A percentile compares a stretch with the other conserved stretches of the same genome.
phyloP scores from a whole-genome alignment of 1,284 basidiomycete species.

The Naganishia albida region DNA sequence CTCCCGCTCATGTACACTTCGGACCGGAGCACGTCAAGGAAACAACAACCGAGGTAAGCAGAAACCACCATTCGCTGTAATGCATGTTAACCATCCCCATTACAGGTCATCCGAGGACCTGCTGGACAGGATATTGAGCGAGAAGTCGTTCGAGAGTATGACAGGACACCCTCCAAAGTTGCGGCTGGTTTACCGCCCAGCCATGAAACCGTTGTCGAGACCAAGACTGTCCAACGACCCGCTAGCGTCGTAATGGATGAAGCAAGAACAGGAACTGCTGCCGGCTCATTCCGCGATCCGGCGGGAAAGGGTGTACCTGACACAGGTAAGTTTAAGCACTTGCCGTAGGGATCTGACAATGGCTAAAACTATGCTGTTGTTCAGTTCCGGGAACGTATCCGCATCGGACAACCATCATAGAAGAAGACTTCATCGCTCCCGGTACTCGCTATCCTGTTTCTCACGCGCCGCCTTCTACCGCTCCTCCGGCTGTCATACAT shows the following conservation, averaged over 20 bases:
- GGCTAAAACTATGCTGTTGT: not conserved
- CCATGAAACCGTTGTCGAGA: conserved; percentile 30
- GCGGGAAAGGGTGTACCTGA: not conserved
- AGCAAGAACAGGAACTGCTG: not conserved
- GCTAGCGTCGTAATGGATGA: not conserved
- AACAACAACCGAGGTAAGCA: conserved; percentile 32
- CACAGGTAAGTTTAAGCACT: not conserved
- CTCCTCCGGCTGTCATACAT: conserved; percentile 8
- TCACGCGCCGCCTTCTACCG: conserved; percentile 11
- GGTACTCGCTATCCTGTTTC: conserved; percentile 7
- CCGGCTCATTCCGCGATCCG: conserved; percentile 6
- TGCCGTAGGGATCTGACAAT: too few relatives aligned
- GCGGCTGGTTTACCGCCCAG: conserved; percentile 26
- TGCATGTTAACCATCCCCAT: not conserved
- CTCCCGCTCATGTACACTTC: conserved; percentile 28
- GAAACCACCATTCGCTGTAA: too few relatives aligned
- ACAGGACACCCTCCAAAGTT: conserved; percentile 27
- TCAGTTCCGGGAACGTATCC: not conserved
- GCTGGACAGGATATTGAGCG: conserved; percentile 25
- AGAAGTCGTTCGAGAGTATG: conserved; percentile 28
- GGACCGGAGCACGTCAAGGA: conserved; percentile 34
- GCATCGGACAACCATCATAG: not conserved
- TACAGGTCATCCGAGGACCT: conserved; percentile 30
- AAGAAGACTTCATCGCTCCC: conserved; percentile 1
- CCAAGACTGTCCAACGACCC: conserved; percentile 15